These are phyloP conservation scores for Aquilaria malaccensis DNA, from an alignment of 345 rosid species.

Conservation along the genomic window DNA sequence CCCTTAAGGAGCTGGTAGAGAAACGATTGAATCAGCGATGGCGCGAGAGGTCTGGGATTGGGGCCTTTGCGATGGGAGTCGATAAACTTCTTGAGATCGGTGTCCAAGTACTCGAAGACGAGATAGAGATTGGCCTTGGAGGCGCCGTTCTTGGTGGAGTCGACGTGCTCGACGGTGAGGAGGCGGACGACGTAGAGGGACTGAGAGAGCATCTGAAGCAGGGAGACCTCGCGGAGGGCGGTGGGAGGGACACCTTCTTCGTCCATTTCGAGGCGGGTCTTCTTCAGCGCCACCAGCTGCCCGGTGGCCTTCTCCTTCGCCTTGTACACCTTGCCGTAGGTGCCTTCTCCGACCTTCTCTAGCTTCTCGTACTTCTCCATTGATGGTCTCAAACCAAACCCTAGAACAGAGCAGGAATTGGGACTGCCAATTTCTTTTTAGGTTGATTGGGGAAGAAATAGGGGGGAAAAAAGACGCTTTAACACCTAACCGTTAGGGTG, in stretches of 20 bases:
- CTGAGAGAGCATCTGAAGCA: constrained; percentile 87
- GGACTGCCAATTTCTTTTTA: no score
- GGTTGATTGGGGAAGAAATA: no score
- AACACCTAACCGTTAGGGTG: no score
- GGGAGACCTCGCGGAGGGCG: constrained; percentile 89
- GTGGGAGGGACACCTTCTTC: constrained; percentile 98
- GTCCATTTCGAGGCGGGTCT: constrained; percentile 91
- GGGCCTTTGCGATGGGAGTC: constrained; percentile 74
- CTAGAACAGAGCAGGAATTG: no score
- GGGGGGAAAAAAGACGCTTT: no score
- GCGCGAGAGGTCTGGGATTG: constrained; percentile 57
- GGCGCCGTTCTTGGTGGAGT: constrained; percentile 20
- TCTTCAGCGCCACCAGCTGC: constrained; percentile 78
- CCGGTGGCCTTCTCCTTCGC: constrained; percentile 80
- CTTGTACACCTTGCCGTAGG: constrained; percentile 93
- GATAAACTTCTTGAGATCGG: constrained; percentile 88
- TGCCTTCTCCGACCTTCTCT: constrained; percentile 96
- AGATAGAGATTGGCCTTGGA: constrained; percentile 71
- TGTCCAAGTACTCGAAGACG: constrained; percentile 88
- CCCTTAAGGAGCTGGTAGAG: constrained; percentile 91
- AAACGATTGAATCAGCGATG: constrained; percentile 57
- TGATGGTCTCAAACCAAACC: neutral
- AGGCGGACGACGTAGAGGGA: constrained; percentile 87
- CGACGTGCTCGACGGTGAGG: constrained; percentile 85
- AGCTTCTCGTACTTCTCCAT: constrained; percentile 98